Percentiles rank a stretch among this genome's conserved stretches.
phyloP scores from a whole-genome alignment of 768 basidiomycete genomes.

The Lentinus tigrinus region DNA sequence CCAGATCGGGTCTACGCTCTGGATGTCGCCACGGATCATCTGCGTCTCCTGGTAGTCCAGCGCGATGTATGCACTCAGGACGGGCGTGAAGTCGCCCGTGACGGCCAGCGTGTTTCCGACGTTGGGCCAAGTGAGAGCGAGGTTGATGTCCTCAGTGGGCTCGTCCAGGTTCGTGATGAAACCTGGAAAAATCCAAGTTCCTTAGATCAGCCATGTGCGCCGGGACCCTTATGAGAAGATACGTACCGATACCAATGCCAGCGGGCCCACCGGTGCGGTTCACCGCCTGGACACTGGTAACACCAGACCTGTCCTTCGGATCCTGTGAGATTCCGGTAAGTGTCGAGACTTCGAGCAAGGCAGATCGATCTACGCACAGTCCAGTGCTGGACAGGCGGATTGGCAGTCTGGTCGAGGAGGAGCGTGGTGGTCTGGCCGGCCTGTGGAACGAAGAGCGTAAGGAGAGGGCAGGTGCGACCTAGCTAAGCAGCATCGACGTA shows the following conservation, averaged over 20 bases:
- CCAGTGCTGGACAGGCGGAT: not conserved
- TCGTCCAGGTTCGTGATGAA: not conserved
- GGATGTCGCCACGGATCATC: not conserved
- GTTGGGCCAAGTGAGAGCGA: not conserved
- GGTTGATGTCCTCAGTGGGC: not conserved
- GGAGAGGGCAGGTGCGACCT: not conserved
- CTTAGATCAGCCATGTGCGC: not conserved
- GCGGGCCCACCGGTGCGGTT: not conserved
- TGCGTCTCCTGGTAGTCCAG: conserved; percentile 2
- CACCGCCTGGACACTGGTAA: not conserved
- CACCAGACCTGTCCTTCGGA: not conserved
- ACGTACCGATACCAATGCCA: conserved; percentile 3
- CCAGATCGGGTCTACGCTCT: not conserved
- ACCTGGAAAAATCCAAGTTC: not conserved
- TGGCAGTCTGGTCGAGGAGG: not conserved
- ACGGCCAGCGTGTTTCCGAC: conserved; percentile 1
- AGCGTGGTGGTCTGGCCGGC: conserved; percentile 1
- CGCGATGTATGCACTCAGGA: conserved; percentile 5
- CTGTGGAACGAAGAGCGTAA: not conserved
- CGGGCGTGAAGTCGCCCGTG: conserved; percentile 4
- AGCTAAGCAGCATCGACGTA: not conserved
- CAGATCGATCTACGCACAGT: not conserved
- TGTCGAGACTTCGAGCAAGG: not conserved
- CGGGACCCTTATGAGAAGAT: too few species aligned
- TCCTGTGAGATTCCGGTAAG: not conserved